These are phyloP conservation scores for Lathyrus aphaca DNA, from an alignment of 306 rosid species.

Conservation along the genomic window DNA sequence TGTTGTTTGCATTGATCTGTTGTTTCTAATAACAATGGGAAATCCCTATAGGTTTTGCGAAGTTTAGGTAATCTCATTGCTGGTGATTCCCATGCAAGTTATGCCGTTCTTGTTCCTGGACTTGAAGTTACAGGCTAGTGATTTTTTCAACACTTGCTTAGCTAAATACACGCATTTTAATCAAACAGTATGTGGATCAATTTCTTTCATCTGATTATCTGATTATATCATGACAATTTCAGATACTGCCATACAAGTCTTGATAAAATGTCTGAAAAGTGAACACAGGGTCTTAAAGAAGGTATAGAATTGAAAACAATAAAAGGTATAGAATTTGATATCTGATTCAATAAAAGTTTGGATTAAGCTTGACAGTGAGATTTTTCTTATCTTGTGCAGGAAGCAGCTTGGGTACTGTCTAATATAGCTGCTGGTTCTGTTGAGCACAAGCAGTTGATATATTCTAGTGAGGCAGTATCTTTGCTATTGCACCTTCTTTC, in stretches of 20 bases:
- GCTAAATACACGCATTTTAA: constrained; percentile 22
- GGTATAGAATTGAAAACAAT: constrained; percentile 50
- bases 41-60: constrained; percentile 69
- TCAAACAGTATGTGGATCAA: background rate
- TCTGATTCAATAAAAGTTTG: constrained; percentile 15
- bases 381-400: constrained; percentile 52
- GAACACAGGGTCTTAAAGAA: constrained; percentile 90
- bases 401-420: constrained; percentile 94
- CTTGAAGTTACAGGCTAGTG: constrained; percentile 76
- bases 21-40: constrained; percentile 43
- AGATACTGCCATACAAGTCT: constrained; percentile 67
- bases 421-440: constrained; percentile 86
- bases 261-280: constrained; percentile 77
- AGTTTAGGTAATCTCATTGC: constrained; percentile 95
- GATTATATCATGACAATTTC: constrained; percentile 45
- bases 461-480: constrained; percentile 66
- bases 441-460: constrained; percentile 82
- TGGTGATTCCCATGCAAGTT: constrained; percentile 67
- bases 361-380: constrained; percentile 33
- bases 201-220: constrained; percentile 11
- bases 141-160: constrained; percentile 35
- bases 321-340: constrained; percentile 58
- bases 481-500: constrained; percentile 70
- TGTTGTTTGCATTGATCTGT: constrained; percentile 22
- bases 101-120: constrained; percentile 69